phyloP scores from a whole-genome alignment of 108 stramenopile species.

The Discostella stelligeroides region DNA sequence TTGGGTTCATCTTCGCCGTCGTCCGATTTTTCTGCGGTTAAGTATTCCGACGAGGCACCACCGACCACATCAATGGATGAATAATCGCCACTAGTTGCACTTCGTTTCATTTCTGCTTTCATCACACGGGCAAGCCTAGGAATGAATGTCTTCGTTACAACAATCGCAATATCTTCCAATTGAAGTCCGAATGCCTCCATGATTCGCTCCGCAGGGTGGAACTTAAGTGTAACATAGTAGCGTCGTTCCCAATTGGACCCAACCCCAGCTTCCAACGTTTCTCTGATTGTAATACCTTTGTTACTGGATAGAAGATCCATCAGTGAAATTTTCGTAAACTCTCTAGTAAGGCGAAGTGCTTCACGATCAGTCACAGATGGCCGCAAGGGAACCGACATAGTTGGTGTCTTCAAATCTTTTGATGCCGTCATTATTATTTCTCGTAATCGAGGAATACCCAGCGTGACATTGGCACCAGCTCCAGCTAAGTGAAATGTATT shows the following conservation, averaged over 20 bases:
- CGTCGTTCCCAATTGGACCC: slow-evolving; percentile 77
- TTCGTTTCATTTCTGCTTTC: slow-evolving; percentile 80
- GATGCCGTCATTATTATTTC: slow-evolving; percentile 99
- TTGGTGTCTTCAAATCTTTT: slow-evolving; percentile 92
- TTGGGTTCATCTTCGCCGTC: slow-evolving; percentile 11
- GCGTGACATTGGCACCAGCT: slow-evolving; percentile 99
- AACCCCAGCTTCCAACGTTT: slow-evolving; percentile 65
- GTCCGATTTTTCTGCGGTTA: slow-evolving; percentile 24
- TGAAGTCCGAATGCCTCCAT: slow-evolving; percentile 87
- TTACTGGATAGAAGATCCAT: slow-evolving; percentile 85
- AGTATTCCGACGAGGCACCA: slow-evolving; percentile 42
- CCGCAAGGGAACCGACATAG: slow-evolving; percentile 92
- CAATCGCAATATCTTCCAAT: slow-evolving; percentile 79
- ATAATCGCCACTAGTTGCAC: slow-evolving; percentile 51
- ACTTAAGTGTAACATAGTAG: slow-evolving; percentile 80
- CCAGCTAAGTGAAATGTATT: slow-evolving; percentile 99
- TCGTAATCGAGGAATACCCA: slow-evolving; percentile 98
- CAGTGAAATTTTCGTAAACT: slow-evolving; percentile 82
- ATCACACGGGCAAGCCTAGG: slow-evolving; percentile 81
- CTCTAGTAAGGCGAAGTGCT: slow-evolving; percentile 74
- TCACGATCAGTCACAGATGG: slow-evolving; percentile 54
- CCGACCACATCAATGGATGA: slow-evolving; percentile 63
- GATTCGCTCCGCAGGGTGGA: slow-evolving; percentile 87
- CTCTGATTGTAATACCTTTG: slow-evolving; percentile 73
- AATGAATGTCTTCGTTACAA: slow-evolving; percentile 73